Evolutionary conservation across 805 yeast genomes (phyloP).

Genomic region (Zygosaccharomyces bisporus): DNA sequence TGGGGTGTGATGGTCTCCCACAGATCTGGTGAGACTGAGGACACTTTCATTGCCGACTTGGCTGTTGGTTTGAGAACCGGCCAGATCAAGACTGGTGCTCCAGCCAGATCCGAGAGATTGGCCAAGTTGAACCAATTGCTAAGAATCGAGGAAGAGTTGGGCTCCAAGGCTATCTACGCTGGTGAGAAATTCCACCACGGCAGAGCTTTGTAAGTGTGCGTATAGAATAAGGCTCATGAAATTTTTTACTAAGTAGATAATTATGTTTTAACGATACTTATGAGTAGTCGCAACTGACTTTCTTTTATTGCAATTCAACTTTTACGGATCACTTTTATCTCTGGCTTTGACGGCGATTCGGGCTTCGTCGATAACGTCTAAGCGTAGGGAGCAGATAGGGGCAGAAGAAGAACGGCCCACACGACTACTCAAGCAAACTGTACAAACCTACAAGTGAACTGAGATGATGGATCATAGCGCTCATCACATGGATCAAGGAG

Average conservation of each 20-base stretch:
- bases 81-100: constrained; percentile 99
- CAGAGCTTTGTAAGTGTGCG: constrained; percentile 36
- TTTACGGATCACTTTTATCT: no score
- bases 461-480: background rate
- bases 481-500: constrained; percentile 1
- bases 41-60: constrained; percentile 95
- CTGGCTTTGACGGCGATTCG: no score
- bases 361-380: no score
- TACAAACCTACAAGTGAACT: background rate
- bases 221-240: background rate
- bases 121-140: constrained; percentile 98
- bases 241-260: constrained; percentile 6
- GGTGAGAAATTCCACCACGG: constrained; percentile 81
- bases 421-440: background rate
- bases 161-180: constrained; percentile 95
- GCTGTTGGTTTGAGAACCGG: constrained; percentile 97
- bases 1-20: constrained; percentile 99
- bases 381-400: no score
- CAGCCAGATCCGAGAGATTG: constrained; percentile 99
- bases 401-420: background rate
- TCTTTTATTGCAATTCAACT: background rate
- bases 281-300: background rate
- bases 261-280: constrained; percentile 6
- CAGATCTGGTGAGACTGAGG: constrained; percentile 99
- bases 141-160: constrained; percentile 98